phyloP scores from a whole-genome alignment of 768 basidiomycete genomes.

The Mycena filopes region DNA sequence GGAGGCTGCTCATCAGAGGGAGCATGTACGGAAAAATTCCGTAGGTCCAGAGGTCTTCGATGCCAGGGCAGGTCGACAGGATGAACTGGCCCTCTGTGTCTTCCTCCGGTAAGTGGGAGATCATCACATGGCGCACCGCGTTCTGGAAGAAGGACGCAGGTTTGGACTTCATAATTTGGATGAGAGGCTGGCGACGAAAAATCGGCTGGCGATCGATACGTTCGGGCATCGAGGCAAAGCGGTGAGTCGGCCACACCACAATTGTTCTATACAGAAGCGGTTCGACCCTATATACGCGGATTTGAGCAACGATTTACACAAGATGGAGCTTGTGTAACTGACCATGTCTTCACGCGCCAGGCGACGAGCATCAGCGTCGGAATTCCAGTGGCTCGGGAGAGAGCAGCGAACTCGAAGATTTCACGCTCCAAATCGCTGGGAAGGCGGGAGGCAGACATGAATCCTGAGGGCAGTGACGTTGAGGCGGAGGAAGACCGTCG shows the following conservation, averaged over 20 bases:
- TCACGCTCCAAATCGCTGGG: neutral
- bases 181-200: neutral
- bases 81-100: neutral
- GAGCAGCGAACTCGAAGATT: neutral
- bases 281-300: neutral
- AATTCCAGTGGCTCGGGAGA: neutral
- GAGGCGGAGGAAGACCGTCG: too few relatives aligned
- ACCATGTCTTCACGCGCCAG: constrained; percentile 4
- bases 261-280: constrained; percentile 1
- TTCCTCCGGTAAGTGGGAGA: neutral
- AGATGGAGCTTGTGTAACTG: neutral
- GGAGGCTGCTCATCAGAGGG: neutral
- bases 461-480: too few relatives aligned
- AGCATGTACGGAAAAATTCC: neutral
- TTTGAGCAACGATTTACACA: neutral
- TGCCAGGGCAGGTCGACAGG: neutral
- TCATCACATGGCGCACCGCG: neutral
- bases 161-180: neutral
- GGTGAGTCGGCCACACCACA: neutral
- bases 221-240: neutral
- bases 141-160: neutral
- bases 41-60: constrained; percentile 5
- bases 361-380: constrained; percentile 6
- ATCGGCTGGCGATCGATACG: neutral
- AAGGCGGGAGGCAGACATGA: too few relatives aligned